Conservation (phyloP, 2,329 filamentous ascomycete species). For the Teratosphaeria nubilosa region DNA sequence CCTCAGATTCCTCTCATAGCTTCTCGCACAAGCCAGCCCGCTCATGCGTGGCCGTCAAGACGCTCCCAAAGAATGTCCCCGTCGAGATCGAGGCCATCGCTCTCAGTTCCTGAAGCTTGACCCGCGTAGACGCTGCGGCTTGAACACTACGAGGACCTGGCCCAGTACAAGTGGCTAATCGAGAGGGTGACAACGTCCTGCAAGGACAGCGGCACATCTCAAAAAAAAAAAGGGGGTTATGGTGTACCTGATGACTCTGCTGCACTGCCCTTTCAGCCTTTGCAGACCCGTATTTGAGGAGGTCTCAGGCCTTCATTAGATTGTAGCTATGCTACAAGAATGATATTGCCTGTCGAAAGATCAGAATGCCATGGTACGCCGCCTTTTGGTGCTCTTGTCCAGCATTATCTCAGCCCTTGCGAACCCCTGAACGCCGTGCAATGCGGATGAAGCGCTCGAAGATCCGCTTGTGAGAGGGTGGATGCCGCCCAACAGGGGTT, state of each 20-base stretch:
- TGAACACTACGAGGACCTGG: neutral
- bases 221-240: neutral
- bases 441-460: neutral
- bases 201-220: neutral
- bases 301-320: neutral
- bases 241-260: neutral
- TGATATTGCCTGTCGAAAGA: neutral
- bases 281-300: too few relatives aligned
- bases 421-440: neutral
- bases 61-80: constrained; percentile 73
- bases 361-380: neutral
- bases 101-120: constrained; percentile 21
- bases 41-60: constrained; percentile 83
- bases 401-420: neutral
- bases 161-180: neutral
- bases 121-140: neutral
- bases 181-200: too few relatives aligned
- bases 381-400: neutral
- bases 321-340: neutral
- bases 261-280: neutral
- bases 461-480: neutral
- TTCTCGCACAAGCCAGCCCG: constrained; percentile 75
- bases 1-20: constrained; percentile 13
- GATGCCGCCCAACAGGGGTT: neutral
- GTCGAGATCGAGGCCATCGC: constrained; percentile 89